Base-by-base conservation (phyloP, 169 alveolate species). In the Plasmodium coatneyi region DNA sequence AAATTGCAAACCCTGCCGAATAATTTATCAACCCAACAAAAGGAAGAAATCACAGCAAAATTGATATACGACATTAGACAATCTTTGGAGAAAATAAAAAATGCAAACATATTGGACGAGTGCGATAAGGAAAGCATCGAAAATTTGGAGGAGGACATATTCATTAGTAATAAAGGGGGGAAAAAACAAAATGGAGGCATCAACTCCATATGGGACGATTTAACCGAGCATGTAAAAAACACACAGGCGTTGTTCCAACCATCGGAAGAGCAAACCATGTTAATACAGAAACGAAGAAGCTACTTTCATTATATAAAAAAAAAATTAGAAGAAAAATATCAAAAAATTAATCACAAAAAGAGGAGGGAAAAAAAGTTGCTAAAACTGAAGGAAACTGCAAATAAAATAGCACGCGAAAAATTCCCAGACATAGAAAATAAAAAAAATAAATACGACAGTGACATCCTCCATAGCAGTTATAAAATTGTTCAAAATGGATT, bases 221-320 rank as follows among this genome's bases (percentile, higher is more conserved):
- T 91, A 71, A 91, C 80, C 25, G 39, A 91, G 28, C 36, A 91
- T 41, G 92, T 81, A 91, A 91, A 91, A 78, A 71, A 91, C 56
- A 71, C 84, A 70, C 80, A 91, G 82, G 95, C 95, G 9, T 71
- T 91, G 52, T 91, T 71, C 25, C 95, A 91, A 80, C 92, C 92
- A 41, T 81, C 84, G 3, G 95, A 91, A 80, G 86, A 91, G 74
- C 71, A 80, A 32, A 36, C 54, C 2, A 54, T 32, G 82, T 91
- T 66, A 34, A 81, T 70, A 60, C 87, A 80, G 71, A 71, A 70
- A 81, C 32, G 76, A 52, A 91, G 76, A 70, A 81, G 49, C 46
- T 91, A 91, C 76, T 80, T 91, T 91, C 74, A 80, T 91, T 91
- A 91, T 56, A 91, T 91, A 80, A 91, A 78, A 81, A 91, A 91